Evolutionary conservation across 2,329 filamentous ascomycete genomes (phyloP), one percentile per base, ranked within the genome.

Genomic region (Truncatella angustata): DNA sequence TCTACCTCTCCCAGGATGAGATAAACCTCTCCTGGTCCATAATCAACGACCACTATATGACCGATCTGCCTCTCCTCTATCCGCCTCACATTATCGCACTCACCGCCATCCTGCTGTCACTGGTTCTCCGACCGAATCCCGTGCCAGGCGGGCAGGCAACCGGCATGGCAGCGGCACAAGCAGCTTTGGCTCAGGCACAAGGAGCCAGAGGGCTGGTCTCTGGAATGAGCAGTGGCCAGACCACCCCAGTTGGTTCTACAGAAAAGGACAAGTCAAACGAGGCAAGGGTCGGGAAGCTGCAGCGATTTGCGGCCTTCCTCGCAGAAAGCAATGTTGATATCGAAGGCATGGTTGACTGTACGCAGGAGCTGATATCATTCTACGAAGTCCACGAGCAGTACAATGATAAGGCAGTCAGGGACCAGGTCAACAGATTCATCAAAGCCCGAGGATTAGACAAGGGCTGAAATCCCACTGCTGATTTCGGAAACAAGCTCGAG

Each of bases 11-110:
- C n/a, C 81, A 84, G 52, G 92, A 96, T 56, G 92, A 97, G 65
- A 78, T 84, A 24, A 80, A 84, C 42, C 78, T 95, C 28, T 89
- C 91, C 26, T 88, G 88, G 76, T 88, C 85, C 2, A 84, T 96
- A 55, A 86, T 96, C 66, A 97, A 96, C 71, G 92, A 97, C 68
- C 88, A 90, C 67, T 96, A 90, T 73, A 86, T 95, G 71, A 96
- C 92, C 6, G 92, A 97, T 66, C 77, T 96, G n/a, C 90, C 90
- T 2, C 77, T 97, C 12, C 78, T 95, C 0, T 88, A 91, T 64
- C 80, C 91, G 11, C 92, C 92, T n/a, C 91, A 96, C 63, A 80
- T 90, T 45, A 86, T 96, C 51, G 91, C 91, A n/a, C 81, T 96
- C 36, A 92, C 91, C 30, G 88, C 91, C 5, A 87, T 96, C 54